Conservation (phyloP, 1,284 basidiomycete species). For the Cryptococcus wingfieldii region DNA sequence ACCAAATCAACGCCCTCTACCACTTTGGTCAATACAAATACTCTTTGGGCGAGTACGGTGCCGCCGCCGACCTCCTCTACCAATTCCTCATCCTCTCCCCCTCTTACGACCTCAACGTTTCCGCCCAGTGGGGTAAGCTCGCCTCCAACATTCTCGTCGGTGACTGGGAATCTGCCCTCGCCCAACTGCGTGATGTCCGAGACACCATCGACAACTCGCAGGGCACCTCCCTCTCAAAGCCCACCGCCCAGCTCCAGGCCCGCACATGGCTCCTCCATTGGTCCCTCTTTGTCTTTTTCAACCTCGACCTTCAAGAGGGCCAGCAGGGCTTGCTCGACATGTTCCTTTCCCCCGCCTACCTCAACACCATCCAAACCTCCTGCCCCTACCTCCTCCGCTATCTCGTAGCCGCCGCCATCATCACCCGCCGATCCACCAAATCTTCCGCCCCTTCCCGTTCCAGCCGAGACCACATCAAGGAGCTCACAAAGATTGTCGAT, state of each 20-base stretch:
- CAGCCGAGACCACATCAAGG: conserved; percentile 76
- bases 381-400: conserved; percentile 95
- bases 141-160: conserved; percentile 93
- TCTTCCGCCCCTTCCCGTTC: conserved; percentile 37
- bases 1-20: conserved; percentile 94
- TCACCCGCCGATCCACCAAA: conserved; percentile 66
- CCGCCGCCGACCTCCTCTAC: conserved; percentile 95
- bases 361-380: conserved; percentile 96
- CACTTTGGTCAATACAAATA: conserved; percentile 98
- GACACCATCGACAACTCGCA: conserved; percentile 74
- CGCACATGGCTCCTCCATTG: conserved; percentile 97
- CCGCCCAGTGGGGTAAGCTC: conserved; percentile 97
- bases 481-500: conserved; percentile 84
- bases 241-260: conserved; percentile 81
- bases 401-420: conserved; percentile 85
- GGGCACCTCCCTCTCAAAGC: conserved; percentile 55
- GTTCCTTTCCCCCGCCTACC: conserved; percentile 91
- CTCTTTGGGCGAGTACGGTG: conserved; percentile 92
- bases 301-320: conserved; percentile 78
- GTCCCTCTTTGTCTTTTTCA: conserved; percentile 98
- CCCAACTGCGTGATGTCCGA: conserved; percentile 87
- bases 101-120: conserved; percentile 83
- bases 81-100: conserved; percentile 97
- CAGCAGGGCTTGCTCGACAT: conserved; percentile 86
- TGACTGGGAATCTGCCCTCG: conserved; percentile 87